These are phyloP conservation scores for Rhodotorula sp. DNA, from an alignment of 1,284 basidiomycete species.

Conservation along the genomic window DNA sequence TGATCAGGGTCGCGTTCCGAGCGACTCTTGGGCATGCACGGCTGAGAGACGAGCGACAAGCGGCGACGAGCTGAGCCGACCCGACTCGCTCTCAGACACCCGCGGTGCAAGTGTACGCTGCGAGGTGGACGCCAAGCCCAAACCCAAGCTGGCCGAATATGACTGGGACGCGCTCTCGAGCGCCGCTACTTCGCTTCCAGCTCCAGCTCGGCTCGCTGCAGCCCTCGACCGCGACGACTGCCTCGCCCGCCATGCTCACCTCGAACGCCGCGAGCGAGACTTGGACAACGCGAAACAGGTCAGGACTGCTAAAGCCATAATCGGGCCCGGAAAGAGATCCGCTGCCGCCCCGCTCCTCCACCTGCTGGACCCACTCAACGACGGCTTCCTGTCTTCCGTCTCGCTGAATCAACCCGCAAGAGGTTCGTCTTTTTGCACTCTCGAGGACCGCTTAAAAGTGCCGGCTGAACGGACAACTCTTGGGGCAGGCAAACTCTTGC, in stretches of 20 bases:
- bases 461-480: too few relatives aligned
- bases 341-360: background rate
- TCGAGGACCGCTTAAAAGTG: background rate
- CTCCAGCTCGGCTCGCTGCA: constrained; percentile 1
- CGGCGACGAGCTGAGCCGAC: background rate
- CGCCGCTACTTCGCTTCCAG: background rate
- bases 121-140: background rate
- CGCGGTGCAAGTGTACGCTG: too few relatives aligned
- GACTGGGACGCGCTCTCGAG: constrained; percentile 11
- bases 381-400: background rate
- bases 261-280: background rate
- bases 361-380: background rate
- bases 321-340: constrained; percentile 20
- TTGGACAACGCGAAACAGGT: constrained; percentile 6
- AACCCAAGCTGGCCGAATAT: background rate
- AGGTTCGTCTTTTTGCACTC: background rate
- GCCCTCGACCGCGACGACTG: constrained; percentile 11
- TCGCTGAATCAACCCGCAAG: constrained; percentile 6
- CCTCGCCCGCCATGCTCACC: constrained; percentile 9
- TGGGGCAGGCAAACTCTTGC: constrained; percentile 19
- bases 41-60: too few relatives aligned
- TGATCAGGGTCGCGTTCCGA: constrained; percentile 10
- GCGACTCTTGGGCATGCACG: background rate
- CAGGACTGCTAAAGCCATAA: constrained; percentile 15
- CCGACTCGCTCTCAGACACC: background rate